Evolutionary conservation across 2,329 filamentous ascomycete species (phyloP).

Genomic region (Aureobasidium sp.): DNA sequence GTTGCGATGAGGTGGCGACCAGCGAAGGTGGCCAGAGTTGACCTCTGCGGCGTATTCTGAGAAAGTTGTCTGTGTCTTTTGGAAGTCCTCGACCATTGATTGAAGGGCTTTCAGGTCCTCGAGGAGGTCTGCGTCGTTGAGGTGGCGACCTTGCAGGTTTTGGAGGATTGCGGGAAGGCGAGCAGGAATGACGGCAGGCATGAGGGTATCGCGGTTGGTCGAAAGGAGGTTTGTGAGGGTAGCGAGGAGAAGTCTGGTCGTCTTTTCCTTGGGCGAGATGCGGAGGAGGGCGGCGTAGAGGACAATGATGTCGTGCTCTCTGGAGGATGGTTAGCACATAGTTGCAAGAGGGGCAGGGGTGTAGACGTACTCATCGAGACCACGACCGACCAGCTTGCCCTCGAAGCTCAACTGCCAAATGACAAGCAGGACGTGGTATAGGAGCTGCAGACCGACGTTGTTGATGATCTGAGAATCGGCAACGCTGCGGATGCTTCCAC

Average conservation of each 20-base stretch:
- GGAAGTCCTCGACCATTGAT: slow-evolving; percentile 75
- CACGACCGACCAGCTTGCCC: slow-evolving; percentile 57
- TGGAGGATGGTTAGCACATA: slow-evolving; percentile 30
- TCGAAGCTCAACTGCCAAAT: slow-evolving; percentile 98
- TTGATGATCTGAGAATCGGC: slow-evolving; percentile 57
- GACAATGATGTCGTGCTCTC: slow-evolving; percentile 85
- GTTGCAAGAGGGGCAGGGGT: slow-evolving; percentile 14
- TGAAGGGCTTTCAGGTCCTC: slow-evolving; percentile 40
- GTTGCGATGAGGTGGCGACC: slow-evolving; percentile 86
- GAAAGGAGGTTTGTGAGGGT: slow-evolving; percentile 83
- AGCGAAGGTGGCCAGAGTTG: slow-evolving; percentile 75
- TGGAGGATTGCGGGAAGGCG: slow-evolving; percentile 59
- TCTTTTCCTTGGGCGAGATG: slow-evolving; percentile 95
- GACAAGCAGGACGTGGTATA: slow-evolving; percentile 89
- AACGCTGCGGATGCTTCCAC: slow-evolving; percentile 40
- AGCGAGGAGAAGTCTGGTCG: slow-evolving; percentile 79
- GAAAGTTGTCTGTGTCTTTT: slow-evolving; percentile 57
- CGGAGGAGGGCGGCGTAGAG: slow-evolving; percentile 89
- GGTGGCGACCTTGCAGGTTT: slow-evolving; percentile 45
- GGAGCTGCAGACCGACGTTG: slow-evolving; percentile 80
- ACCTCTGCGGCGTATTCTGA: slow-evolving; percentile 72
- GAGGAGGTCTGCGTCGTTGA: slow-evolving; percentile 44
- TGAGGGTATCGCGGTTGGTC: slow-evolving; percentile 56
- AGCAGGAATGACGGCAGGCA: slow-evolving; percentile 79
- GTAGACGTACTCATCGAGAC: slow-evolving; percentile 68